phyloP scores from a whole-genome alignment of 2,329 filamentous ascomycete genomes.

The Aspergillus thermomutatus region DNA sequence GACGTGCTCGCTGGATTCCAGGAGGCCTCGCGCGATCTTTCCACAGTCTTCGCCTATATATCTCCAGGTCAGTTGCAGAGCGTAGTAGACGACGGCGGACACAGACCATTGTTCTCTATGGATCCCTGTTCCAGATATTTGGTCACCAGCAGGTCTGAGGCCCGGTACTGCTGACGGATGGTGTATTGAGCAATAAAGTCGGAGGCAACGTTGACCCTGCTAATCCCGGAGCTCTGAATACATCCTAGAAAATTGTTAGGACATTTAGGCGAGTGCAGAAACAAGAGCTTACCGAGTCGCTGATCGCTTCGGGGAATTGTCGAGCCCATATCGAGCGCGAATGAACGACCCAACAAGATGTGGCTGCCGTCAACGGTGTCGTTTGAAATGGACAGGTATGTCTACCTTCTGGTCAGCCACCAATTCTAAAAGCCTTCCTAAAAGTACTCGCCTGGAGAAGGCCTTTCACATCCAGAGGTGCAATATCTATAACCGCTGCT shows the following conservation, averaged over 20 bases:
- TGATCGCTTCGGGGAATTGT: slow-evolving; percentile 83
- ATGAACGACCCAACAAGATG: slow-evolving; percentile 86
- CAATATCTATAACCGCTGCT: slow-evolving; percentile 71
- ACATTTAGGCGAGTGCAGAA: neutral
- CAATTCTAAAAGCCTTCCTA: neutral
- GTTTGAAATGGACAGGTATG: slow-evolving; percentile 91
- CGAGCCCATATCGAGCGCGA: slow-evolving; percentile 89
- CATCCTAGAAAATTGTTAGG: slow-evolving; percentile 45
- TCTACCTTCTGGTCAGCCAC: slow-evolving; percentile 48
- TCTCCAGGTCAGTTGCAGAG: slow-evolving; percentile 5
- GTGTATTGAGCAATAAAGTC: slow-evolving; percentile 98
- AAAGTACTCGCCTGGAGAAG: slow-evolving; percentile 59
- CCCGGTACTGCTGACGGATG: slow-evolving; percentile 91
- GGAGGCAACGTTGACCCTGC: slow-evolving; percentile 83
- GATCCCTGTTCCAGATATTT: slow-evolving; percentile 8
- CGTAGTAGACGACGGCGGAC: neutral
- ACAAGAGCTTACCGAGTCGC: slow-evolving; percentile 55
- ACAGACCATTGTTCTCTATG: slow-evolving; percentile 15
- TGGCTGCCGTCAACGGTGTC: slow-evolving; percentile 90
- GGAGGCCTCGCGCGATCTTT: slow-evolving; percentile 1
- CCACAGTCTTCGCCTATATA: slow-evolving; percentile 7
- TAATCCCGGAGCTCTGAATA: slow-evolving; percentile 70
- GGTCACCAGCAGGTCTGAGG: slow-evolving; percentile 63
- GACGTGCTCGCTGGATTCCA: slow-evolving; percentile 43
- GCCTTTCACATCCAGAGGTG: slow-evolving; percentile 91